Percentiles rank a stretch among this genome's conserved stretches.
Evolutionary conservation across 202 grass and related monocot species (phyloP).

Genomic region (Schoenoplectus triqueter): DNA sequence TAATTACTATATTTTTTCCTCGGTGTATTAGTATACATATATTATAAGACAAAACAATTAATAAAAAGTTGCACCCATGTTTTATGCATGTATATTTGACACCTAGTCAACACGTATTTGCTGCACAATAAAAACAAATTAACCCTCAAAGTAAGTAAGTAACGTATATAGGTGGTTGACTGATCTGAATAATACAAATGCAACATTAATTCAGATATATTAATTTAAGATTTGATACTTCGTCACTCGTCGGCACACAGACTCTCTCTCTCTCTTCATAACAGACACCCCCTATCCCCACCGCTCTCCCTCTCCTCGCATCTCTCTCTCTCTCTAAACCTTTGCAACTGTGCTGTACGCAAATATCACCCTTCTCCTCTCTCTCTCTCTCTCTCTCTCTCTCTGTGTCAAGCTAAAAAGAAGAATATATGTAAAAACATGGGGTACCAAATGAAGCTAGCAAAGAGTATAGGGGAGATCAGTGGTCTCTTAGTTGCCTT

Average conservation of each 20-base stretch:
- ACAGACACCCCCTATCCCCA: background rate
- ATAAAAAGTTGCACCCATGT: no score
- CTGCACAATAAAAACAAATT: background rate
- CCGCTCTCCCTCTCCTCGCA: no score
- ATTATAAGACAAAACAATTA: no score
- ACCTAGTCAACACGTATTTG: background rate
- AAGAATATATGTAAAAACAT: background rate
- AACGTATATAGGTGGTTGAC: background rate
- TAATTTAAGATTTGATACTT: background rate
- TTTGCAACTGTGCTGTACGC: background rate
- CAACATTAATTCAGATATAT: background rate
- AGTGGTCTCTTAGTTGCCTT: background rate
- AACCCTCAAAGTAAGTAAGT: background rate
- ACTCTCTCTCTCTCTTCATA: background rate
- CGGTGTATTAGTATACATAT: no score
- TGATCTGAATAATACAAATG: background rate
- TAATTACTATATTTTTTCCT: no score
- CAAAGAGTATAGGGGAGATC: constrained; percentile 12
- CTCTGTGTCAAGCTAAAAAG: constrained; percentile 3
- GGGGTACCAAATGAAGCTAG: background rate
- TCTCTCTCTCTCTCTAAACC: background rate
- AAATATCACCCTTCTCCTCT: background rate
- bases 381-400: background rate
- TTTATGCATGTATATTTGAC: background rate
- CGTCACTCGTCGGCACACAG: background rate